Conservation (phyloP, 2,329 filamentous ascomycete species). For the Verticillium zaregamsianum region DNA sequence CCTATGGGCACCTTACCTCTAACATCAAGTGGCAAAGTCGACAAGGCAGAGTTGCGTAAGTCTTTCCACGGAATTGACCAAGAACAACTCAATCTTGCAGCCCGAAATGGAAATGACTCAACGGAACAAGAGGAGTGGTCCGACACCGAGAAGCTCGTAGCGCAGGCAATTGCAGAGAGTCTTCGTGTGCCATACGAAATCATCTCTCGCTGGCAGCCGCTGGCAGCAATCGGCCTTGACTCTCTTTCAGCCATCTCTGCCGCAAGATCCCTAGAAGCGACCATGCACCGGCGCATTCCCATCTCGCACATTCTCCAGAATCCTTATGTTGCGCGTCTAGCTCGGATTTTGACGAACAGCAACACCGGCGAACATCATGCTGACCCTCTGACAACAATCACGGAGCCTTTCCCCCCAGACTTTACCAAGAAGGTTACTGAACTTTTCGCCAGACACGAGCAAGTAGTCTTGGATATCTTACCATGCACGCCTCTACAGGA, state of each 20-base stretch:
- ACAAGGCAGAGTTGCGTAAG: constrained; percentile 49
- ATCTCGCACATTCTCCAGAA: constrained; percentile 69
- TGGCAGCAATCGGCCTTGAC: constrained; percentile 76
- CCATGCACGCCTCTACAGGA: constrained; percentile 88
- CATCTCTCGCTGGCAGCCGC: constrained; percentile 64
- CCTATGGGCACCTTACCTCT: constrained; percentile 66
- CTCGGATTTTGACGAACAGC: constrained; percentile 17
- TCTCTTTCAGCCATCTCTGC: constrained; percentile 77
- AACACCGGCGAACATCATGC: background rate
- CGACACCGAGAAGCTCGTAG: background rate
- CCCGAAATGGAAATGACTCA: constrained; percentile 37
- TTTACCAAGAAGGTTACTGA: background rate
- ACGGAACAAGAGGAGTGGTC: constrained; percentile 45
- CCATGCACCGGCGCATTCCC: constrained; percentile 45
- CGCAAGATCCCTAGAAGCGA: constrained; percentile 49
- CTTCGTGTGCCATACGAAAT: constrained; percentile 38
- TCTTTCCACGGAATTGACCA: constrained; percentile 42
- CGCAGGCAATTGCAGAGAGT: constrained; percentile 42
- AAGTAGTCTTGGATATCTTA: constrained; percentile 39
- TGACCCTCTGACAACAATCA: background rate
- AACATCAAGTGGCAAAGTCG: constrained; percentile 71
- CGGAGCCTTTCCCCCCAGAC: background rate
- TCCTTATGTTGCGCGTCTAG: constrained; percentile 60
- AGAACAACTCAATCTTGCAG: constrained; percentile 35
- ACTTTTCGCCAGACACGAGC: background rate